A percentile compares a stretch with the other conserved stretches of the same genome.
phyloP scores from a whole-genome alignment of 2,329 filamentous ascomycete genomes.

The Sporothrix pallida region DNA sequence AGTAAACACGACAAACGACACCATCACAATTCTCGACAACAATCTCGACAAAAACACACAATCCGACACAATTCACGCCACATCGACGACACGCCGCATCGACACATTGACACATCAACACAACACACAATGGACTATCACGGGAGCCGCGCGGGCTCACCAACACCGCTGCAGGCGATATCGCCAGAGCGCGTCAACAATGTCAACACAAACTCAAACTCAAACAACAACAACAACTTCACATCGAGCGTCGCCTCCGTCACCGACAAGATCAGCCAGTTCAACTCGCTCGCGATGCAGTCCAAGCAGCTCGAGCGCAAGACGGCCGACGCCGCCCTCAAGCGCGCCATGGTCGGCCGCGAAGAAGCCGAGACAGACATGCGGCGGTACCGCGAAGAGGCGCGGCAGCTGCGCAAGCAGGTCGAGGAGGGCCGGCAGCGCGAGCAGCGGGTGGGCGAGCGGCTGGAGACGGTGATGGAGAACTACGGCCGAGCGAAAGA shows the following conservation, averaged over 20 bases:
- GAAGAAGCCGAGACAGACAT: slow-evolving; percentile 76
- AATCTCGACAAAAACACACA: neutral
- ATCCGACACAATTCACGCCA: no score
- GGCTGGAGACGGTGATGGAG: slow-evolving; percentile 73
- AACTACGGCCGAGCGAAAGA: slow-evolving; percentile 73
- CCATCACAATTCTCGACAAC: neutral
- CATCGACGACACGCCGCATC: slow-evolving; percentile 7
- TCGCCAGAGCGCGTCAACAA: slow-evolving; percentile 68
- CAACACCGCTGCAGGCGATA: slow-evolving; percentile 62
- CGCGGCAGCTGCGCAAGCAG: slow-evolving; percentile 59
- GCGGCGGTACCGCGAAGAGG: slow-evolving; percentile 67
- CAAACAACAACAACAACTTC: slow-evolving; percentile 2
- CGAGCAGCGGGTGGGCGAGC: slow-evolving; percentile 69
- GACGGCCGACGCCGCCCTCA: slow-evolving; percentile 68
- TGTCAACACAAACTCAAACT: slow-evolving; percentile 45
- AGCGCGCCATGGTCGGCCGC: slow-evolving; percentile 69
- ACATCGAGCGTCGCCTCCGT: slow-evolving; percentile 53
- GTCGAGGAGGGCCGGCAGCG: slow-evolving; percentile 69
- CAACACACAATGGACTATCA: slow-evolving; percentile 49
- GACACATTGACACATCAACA: slow-evolving; percentile 31
- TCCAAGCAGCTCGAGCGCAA: slow-evolving; percentile 68
- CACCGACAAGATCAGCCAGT: slow-evolving; percentile 72
- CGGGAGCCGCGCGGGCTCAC: slow-evolving; percentile 59
- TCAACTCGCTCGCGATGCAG: slow-evolving; percentile 69
- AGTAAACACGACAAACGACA: neutral